Base-by-base conservation (phyloP, 176 grass and related monocot species). In the Oryza punctata region DNA sequence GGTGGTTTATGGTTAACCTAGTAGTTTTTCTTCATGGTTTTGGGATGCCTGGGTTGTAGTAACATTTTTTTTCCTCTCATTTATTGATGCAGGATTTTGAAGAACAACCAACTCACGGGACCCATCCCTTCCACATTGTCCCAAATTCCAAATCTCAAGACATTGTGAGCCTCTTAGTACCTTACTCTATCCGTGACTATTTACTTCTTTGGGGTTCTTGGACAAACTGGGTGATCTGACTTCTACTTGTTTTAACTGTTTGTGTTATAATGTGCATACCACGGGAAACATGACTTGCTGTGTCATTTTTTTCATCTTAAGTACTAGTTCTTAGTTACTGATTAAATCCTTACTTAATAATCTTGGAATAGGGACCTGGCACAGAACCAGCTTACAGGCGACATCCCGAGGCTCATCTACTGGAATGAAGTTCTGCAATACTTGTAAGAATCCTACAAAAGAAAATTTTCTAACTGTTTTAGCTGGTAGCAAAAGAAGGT, bases 361-460 rank as follows among this genome's bases (percentile, higher is more conserved):
- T 40, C 35, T 67, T 25, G 78, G 27, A 74, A 32, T 50, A 99
- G 97, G 38, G 97, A 99, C 73, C 86, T 99, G 47, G 97, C 97
- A 21, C 93, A 96, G 84, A 99, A 99, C 79, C 92, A 91, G 64
- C 93, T 99, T 38, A 87, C 87, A 5, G 97, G 97, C 2, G 97
- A 99, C 38, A 96, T 99, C 27, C 97, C 97, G 7, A 84, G 91
- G 75, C 93, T 99, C 70, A 92, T 99, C 35, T 99, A 96, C 67
- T 99, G 97, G 97, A 99, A 99, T 81, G 97, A 99, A 92, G 97
- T 99, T 64, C 78, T 99, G 21, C 97, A 99, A 70, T 99, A 96
- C 81, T 80, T 99, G 97, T 99, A 79, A 87, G 85, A 67, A 76
- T 67, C 18, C 73, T 73, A 19, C 12, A 75, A 0, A 23, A 69